Evolutionary conservation across 2,329 filamentous ascomycete species (phyloP), one percentile per base, ranked within the genome.

Genomic region (Graphilbum sp.): DNA sequence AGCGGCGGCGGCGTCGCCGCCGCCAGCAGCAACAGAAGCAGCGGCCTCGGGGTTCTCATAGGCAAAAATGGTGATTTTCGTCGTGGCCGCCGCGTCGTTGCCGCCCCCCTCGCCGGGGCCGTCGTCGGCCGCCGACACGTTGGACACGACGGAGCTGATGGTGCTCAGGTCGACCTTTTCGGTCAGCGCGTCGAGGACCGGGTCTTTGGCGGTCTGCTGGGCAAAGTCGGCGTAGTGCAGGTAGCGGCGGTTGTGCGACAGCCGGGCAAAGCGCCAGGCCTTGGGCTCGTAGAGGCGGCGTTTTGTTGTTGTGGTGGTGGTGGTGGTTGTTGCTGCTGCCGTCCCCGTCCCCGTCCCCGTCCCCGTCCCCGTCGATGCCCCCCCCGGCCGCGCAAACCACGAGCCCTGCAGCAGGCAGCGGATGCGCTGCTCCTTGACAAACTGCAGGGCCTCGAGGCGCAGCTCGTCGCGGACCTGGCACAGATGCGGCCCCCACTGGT

Each of bases 391-490:
- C 54, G 62, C 55, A 60, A 96, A 98, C 90, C 90, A 98, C 10
- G 81, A 77, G 7, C 90, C 90, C 47, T 84, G 72, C 4, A 96
- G 69, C 30, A 98, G 64, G 53, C 87, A 95, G 38, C 90, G 72
- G 43, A 96, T 82, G 29, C 90, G 76, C 57, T 98, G 90, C 60
- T 98, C 90, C 58, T 94, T 95, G 58, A 96, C 83, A 52, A 98
- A 98, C 51, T 94, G 84, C 38, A 95, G 62, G 11, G 88, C 86
- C 57, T 98, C 90, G 50, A 88, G 77, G 48, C 84, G 81, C 33
- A 96, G 67, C 55, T 93, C 85, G 39, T 95, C 85, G 25, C 86
- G 79, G n/a, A 94, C 83, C 58, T 90, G 84, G 45, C 73, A 73
- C 21, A 98, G 66, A 57, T 96, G 86, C 44, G 82, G 74, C 12